phyloP scores from a whole-genome alignment of 2,329 filamentous ascomycete species.

The Alternaria gansuensis region DNA sequence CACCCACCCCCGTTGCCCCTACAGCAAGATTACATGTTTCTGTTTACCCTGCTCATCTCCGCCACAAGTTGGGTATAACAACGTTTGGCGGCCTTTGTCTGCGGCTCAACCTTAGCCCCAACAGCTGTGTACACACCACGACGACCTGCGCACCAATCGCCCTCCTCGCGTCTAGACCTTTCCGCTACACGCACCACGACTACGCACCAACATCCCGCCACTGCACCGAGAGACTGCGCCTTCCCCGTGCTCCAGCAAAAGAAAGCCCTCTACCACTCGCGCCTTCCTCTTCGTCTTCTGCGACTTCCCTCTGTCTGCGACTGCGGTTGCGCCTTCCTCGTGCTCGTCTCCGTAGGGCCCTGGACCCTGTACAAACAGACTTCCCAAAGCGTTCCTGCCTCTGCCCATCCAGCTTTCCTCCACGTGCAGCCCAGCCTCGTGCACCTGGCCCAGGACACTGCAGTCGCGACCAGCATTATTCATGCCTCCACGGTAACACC shows the following conservation, averaged over 20 bases:
- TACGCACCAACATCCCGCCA: conserved; percentile 19
- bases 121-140: conserved; percentile 16
- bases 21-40: conserved; percentile 14
- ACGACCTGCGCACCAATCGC: conserved; percentile 23
- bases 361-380: conserved; percentile 31
- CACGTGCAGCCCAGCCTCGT: conserved; percentile 22
- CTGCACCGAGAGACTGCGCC: conserved; percentile 22
- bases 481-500: conserved; percentile 27
- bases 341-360: conserved; percentile 24
- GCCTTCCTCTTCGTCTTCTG: conserved; percentile 2
- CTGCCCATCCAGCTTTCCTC: conserved; percentile 17
- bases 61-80: conserved; percentile 5
- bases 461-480: conserved; percentile 2
- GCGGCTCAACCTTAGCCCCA: conserved; percentile 4
- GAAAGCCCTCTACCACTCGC: neutral
- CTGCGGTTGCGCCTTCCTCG: conserved; percentile 14
- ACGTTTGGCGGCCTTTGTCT: conserved; percentile 3
- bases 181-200: conserved; percentile 22
- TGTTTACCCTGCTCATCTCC: neutral
- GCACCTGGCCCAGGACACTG: conserved; percentile 4
- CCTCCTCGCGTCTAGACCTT: conserved; percentile 24
- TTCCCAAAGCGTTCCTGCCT: conserved; percentile 30
- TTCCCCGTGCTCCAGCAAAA: conserved; percentile 11
- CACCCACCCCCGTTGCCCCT: conserved; percentile 19
- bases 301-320: conserved; percentile 12